A percentile compares a stretch with the other conserved stretches of the same genome.
Conservation (phyloP, 139 green algal genomes). For the Pedinophyceae sp. region DNA sequence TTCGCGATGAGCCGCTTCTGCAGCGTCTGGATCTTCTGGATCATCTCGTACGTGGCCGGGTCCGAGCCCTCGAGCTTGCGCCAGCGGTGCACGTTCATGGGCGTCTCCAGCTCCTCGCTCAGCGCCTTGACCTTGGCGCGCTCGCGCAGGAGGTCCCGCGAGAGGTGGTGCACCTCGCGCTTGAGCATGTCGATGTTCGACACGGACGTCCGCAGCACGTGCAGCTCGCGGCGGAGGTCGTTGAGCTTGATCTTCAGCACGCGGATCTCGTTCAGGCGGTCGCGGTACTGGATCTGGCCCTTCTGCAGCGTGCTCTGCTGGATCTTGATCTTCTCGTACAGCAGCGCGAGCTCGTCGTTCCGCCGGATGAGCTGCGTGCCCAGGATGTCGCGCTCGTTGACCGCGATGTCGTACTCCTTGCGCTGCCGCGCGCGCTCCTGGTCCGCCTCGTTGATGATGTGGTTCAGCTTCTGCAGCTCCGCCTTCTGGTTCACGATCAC, state of each 20-base stretch:
- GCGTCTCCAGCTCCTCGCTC: slow-evolving; percentile 82
- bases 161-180: slow-evolving; percentile 72
- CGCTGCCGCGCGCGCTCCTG: slow-evolving; percentile 59
- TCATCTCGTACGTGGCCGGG: slow-evolving; percentile 79
- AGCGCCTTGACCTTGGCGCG: slow-evolving; percentile 64
- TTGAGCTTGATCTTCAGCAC: slow-evolving; percentile 72
- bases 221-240: slow-evolving; percentile 65
- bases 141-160: slow-evolving; percentile 59
- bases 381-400: slow-evolving; percentile 75
- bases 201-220: slow-evolving; percentile 53
- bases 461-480: slow-evolving; percentile 50
- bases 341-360: slow-evolving; percentile 81
- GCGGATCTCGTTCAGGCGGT: slow-evolving; percentile 73
- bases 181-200: slow-evolving; percentile 75
- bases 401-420: slow-evolving; percentile 77
- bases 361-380: slow-evolving; percentile 66
- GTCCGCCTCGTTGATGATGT: slow-evolving; percentile 62
- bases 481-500: neutral
- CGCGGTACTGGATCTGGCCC: slow-evolving; percentile 76
- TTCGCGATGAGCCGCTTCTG: slow-evolving; percentile 79
- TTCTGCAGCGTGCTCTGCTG: slow-evolving; percentile 65
- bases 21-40: slow-evolving; percentile 87
- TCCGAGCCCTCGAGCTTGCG: slow-evolving; percentile 84
- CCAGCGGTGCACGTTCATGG: slow-evolving; percentile 86
- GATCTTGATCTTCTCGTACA: slow-evolving; percentile 93